phyloP scores from a whole-genome alignment of 192 early-diverging fungal species.

The Coemansia sp. region DNA sequence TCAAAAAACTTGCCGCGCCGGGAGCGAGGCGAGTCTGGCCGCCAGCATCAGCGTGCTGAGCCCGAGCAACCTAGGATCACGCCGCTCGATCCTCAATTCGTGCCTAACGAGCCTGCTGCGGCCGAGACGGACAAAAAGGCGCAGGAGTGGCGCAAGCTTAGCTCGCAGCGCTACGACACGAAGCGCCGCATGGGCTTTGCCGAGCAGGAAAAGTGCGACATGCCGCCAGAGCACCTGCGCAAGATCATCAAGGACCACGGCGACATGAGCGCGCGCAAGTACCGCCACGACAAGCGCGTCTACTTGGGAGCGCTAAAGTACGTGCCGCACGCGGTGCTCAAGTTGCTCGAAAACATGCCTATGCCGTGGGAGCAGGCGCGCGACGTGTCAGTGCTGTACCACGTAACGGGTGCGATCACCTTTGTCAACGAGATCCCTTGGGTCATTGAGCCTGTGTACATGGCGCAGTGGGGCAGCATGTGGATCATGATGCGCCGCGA shows the following conservation, averaged over 20 bases:
- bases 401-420: conserved; percentile 98
- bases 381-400: conserved; percentile 96
- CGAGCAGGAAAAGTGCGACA: conserved; percentile 92
- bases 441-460: conserved; percentile 97
- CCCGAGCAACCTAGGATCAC: neutral
- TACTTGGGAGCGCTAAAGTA: conserved; percentile 99
- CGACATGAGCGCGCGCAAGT: conserved; percentile 98
- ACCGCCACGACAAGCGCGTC: conserved; percentile 95
- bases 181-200: conserved; percentile 95
- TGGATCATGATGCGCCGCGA: conserved; percentile 99
- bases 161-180: conserved; percentile 88
- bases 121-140: conserved; percentile 65
- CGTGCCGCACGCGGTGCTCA: conserved; percentile 97
- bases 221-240: conserved; percentile 97
- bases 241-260: conserved; percentile 99
- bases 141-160: conserved; percentile 90
- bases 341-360: conserved; percentile 99
- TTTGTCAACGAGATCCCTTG: conserved; percentile 97
- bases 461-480: conserved; percentile 99
- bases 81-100: conserved; percentile 41
- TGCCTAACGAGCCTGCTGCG: conserved; percentile 21
- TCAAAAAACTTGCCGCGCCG: neutral
- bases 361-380: conserved; percentile 99
- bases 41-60: neutral
- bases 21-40: neutral